Evolutionary conservation across 2,329 filamentous ascomycete genomes (phyloP), one percentile per base, ranked within the genome.

Genomic region (Diplodia corticola): DNA sequence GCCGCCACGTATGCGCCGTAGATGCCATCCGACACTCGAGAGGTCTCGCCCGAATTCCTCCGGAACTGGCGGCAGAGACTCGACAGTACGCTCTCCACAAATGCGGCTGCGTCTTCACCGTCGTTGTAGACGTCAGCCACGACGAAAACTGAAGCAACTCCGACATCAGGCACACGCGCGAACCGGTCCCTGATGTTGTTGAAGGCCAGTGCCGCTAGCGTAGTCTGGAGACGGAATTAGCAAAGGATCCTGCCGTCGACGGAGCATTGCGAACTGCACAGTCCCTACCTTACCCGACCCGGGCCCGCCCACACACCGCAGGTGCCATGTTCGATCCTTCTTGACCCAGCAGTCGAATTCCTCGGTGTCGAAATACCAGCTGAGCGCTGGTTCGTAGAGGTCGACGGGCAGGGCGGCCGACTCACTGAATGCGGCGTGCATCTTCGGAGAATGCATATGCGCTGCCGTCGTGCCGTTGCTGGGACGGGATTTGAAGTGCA

Each of bases 371-470:
- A 67, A 67, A n/a, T 73, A 68, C 67, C 67, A 70, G 13, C 67
- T 64, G 24, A 69, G 70, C 10, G 71, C 33, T 24, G 37, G 28
- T 2, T 57, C 51, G 33, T 69, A 69, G 30, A 72, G 70, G 44
- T 73, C 71, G 60, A 51, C 48, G 69, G 46, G 49, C 7, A 44
- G n/a, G 7, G 40, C 17, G 6, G 17, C 17, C n/a, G 17, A 20
- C 7, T 44, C 40, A 10, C 40, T n/a, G 9, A 44, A 44, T 4
- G 40, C 40, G n/a, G 40, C 17, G 40, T 44, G 40, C 40, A 44
- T 44, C n/a, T 20, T 44, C n/a, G 6, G 17, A 20, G 40, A 3
- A 6, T 20, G 40, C 40, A 44, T 10, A 13, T 44, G 17, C n/a
- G 15, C 15, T 13, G 35, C 12, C 35, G 15, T 10, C 35, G 35